phyloP scores from a whole-genome alignment of 345 rosid species.

The Rhizophora apiculata region DNA sequence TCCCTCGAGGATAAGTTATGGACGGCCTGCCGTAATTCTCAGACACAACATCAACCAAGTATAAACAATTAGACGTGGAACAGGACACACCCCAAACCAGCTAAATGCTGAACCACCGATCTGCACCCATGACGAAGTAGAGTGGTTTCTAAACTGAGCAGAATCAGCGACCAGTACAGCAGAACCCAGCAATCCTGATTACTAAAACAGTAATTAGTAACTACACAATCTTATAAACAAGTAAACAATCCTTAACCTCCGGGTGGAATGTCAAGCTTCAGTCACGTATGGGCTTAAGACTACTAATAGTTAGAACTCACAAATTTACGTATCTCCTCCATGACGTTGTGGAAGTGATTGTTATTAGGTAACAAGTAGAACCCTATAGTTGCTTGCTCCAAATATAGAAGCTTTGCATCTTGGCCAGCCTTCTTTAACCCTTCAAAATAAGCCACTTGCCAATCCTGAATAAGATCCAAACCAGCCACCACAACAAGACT shows the following conservation, averaged over 20 bases:
- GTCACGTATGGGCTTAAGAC: conserved; percentile 30
- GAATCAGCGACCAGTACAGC: conserved; percentile 15
- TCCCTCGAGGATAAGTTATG: conserved; percentile 17
- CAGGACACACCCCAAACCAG: conserved; percentile 27
- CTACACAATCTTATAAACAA: conserved; percentile 31
- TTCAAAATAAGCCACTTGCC: conserved; percentile 72
- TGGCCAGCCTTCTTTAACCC: conserved; percentile 74
- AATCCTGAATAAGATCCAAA: conserved; percentile 74
- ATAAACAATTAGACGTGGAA: conserved; percentile 18
- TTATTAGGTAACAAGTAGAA: conserved; percentile 86
- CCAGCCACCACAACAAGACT: conserved; percentile 86
- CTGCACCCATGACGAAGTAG: conserved; percentile 21
- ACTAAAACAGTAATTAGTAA: conserved; percentile 28
- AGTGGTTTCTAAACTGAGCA: conserved; percentile 16
- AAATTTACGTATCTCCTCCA: conserved; percentile 70
- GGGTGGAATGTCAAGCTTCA: conserved; percentile 36
- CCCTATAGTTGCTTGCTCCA: conserved; percentile 76
- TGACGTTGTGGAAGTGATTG: conserved; percentile 63
- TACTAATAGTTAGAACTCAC: conserved; percentile 43
- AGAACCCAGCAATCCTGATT: conserved; percentile 16
- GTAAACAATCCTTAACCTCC: conserved; percentile 23
- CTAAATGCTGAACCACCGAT: conserved; percentile 36
- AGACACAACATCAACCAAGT: conserved; percentile 21
- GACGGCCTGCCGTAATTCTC: conserved; percentile 21
- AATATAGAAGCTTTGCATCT: conserved; percentile 56